Base-by-base conservation (phyloP, 106 monocot species). In the Triglochin maritima region DNA sequence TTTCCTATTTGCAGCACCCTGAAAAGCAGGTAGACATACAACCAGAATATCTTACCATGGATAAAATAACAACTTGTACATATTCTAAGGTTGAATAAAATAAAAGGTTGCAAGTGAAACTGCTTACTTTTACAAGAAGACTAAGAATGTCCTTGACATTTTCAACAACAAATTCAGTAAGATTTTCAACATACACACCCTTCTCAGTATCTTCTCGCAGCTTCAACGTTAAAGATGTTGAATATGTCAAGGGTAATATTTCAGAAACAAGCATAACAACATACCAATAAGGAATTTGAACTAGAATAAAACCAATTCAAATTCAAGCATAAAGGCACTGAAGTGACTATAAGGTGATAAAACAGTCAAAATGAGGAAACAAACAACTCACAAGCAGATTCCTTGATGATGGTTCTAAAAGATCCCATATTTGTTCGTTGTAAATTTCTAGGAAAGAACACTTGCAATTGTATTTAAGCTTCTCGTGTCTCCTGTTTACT, bases 391-490 rank as follows among this genome's bases (percentile, higher is more conserved):
- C 94, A 59, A 85, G 81, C 59, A 95, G 75, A 76, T 95, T 95
- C 48, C 81, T 85, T 61, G 87, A 87, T 47, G 85, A 85, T 70
- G 94, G 89, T n/a, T 95, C 85, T 69, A 95, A 85, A 67, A 95
- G 94, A 79, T 95, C 94, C 42, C 83, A 81, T 62, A 95, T 95
- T 72, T 95, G 94, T 81, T 95, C 94, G 71, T 95, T 95, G 63
- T 95, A 90, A 67, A 95, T 95, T 71, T 95, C 94, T 47, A 95
- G 62, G 52, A 95, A 95, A 7, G 94, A 95, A 78, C 94, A 95
- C 69, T 79, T 90, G 80, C 94, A 95, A 51, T 50, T 85, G 73
- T 95, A 95, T 78, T 77, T 87, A 6, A 95, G 85, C 17, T 90
- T 87, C 65, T 95, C 94, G 67, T 87, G 87, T 65, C 85, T 87